Evolutionary conservation across 1,139 yeast genomes (phyloP).

Genomic region (Wickerhamomyces sp.): DNA sequence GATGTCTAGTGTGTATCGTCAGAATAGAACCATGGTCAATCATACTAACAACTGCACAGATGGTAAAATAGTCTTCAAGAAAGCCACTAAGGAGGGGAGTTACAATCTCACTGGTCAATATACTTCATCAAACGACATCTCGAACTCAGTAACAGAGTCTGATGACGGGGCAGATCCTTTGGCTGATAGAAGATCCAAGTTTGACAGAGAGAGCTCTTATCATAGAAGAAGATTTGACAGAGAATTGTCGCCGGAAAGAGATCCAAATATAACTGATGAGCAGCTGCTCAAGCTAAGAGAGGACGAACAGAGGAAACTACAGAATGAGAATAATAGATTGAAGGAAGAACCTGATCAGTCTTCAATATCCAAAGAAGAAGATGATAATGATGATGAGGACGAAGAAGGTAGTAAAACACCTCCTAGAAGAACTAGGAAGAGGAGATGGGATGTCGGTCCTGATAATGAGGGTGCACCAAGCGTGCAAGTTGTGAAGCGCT

Average conservation of each 20-base stretch:
- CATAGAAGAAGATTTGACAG: conserved; percentile 36
- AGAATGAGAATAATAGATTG: conserved; percentile 16
- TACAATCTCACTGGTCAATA: conserved; percentile 26
- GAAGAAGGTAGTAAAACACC: conserved; percentile 24
- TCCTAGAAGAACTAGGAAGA: conserved; percentile 23
- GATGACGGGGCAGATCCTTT: conserved; percentile 34
- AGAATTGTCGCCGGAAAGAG: conserved; percentile 27
- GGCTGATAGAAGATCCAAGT: conserved; percentile 28
- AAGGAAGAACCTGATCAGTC: neutral
- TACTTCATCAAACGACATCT: conserved; percentile 31
- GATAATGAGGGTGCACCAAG: conserved; percentile 1
- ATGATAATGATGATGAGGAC: conserved; percentile 2
- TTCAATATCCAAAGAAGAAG: neutral
- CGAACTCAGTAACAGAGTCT: conserved; percentile 19
- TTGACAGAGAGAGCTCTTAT: conserved; percentile 36
- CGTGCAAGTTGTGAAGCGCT: conserved; percentile 10
- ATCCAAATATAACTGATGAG: conserved; percentile 21
- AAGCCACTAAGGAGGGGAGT: conserved; percentile 2
- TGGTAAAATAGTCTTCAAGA: conserved; percentile 9
- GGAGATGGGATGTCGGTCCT: conserved; percentile 30
- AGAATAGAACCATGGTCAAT: no score
- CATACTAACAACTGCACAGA: conserved; percentile 4
- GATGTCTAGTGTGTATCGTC: neutral
- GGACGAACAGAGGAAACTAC: conserved; percentile 20
- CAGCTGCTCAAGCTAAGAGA: conserved; percentile 21